phyloP scores from a whole-genome alignment of 2,329 filamentous ascomycete species.

The Geosmithia flava region DNA sequence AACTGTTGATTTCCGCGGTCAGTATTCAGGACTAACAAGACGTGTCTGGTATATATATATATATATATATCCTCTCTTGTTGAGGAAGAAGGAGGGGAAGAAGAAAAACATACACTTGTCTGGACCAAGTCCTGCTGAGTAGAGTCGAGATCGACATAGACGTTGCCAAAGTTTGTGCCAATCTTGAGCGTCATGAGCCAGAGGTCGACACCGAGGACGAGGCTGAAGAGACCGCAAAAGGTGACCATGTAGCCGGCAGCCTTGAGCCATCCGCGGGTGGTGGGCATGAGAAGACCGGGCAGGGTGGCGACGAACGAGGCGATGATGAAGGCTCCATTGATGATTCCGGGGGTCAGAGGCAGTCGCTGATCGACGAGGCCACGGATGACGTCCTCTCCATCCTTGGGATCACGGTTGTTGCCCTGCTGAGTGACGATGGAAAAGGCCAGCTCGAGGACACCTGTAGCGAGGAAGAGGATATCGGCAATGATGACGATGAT shows the following conservation, averaged over 20 bases:
- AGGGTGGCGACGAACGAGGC: constrained; percentile 56
- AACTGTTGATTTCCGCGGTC: constrained; percentile 37
- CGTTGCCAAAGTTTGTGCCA: constrained; percentile 44
- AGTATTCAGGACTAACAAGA: neutral
- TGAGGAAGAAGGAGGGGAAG: too few relatives aligned
- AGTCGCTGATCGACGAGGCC: constrained; percentile 40
- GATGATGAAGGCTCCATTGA: constrained; percentile 61
- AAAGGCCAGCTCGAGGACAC: constrained; percentile 42
- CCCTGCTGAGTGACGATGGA: constrained; percentile 37
- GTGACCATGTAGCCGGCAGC: constrained; percentile 52
- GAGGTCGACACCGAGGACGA: constrained; percentile 52
- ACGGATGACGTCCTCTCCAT: constrained; percentile 35
- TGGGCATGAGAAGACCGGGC: constrained; percentile 57
- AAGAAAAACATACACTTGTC: constrained; percentile 15
- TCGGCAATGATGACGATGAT: constrained; percentile 34
- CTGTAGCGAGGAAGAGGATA: constrained; percentile 38
- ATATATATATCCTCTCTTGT: too few relatives aligned
- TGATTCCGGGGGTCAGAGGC: constrained; percentile 53
- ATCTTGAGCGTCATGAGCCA: constrained; percentile 65
- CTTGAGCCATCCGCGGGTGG: constrained; percentile 58
- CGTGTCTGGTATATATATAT: too few relatives aligned
- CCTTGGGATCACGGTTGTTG: constrained; percentile 25
- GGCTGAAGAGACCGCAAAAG: constrained; percentile 49
- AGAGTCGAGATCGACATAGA: constrained; percentile 47
- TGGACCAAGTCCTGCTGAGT: constrained; percentile 58